Conservation (phyloP, 768 basidiomycete species). For the Termitomyces heimii region DNA sequence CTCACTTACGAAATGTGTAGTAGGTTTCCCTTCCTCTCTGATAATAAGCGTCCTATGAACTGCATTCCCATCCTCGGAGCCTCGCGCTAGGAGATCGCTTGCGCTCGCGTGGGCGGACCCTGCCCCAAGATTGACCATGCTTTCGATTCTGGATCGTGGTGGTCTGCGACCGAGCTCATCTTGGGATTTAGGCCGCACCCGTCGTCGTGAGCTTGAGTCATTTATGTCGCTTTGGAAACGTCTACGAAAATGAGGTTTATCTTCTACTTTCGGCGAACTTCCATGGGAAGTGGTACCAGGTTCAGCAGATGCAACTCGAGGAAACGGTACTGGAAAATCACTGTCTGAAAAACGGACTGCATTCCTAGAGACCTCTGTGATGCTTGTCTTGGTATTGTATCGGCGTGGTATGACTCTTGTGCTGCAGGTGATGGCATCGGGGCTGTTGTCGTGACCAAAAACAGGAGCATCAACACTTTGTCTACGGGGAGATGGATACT, state of each 20-base stretch:
- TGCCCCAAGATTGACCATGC: slow-evolving; percentile 60
- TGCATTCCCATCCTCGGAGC: slow-evolving; percentile 59
- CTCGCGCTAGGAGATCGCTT: slow-evolving; percentile 59
- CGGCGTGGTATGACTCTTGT: slow-evolving; percentile 47
- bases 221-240: slow-evolving; percentile 68
- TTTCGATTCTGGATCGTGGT: slow-evolving; percentile 62
- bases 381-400: slow-evolving; percentile 45
- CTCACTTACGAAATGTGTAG: slow-evolving; percentile 73
- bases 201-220: slow-evolving; percentile 49
- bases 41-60: slow-evolving; percentile 69
- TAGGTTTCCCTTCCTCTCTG: slow-evolving; percentile 73
- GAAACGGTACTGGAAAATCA: slow-evolving; percentile 57
- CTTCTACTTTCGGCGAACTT: slow-evolving; percentile 22
- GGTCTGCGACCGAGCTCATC: slow-evolving; percentile 58
- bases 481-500: slow-evolving; percentile 58
- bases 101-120: slow-evolving; percentile 47
- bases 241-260: slow-evolving; percentile 43
- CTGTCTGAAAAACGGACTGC: slow-evolving; percentile 37
- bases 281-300: slow-evolving; percentile 29
- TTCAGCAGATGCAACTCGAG: slow-evolving; percentile 52
- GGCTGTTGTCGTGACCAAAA: slow-evolving; percentile 44
- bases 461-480: slow-evolving; percentile 55
- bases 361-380: slow-evolving; percentile 28
- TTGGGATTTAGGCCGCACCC: slow-evolving; percentile 58
- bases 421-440: slow-evolving; percentile 32